Base-by-base conservation (phyloP, 192 early-diverging fungal genomes). In the Backusella morwellensis region DNA sequence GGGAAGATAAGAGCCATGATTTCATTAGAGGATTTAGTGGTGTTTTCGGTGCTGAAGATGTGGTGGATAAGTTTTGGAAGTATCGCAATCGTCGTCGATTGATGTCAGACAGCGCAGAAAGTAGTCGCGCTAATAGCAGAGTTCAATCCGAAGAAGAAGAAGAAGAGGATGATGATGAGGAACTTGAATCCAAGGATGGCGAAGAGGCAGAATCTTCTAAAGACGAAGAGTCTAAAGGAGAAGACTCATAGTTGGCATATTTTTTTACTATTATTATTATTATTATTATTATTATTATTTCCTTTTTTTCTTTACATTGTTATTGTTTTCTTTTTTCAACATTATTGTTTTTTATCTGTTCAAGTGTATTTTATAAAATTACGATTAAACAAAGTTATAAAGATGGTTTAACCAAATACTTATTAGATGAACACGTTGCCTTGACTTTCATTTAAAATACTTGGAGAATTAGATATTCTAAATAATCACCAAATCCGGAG, bases 1-100 rank as follows among this genome's bases (percentile, higher is more conserved):
- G 92, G 92, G 92, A 93, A 77, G 90, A 90, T 40, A 83, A 91
- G n/a, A 91, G 90, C 41, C 90, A 93, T 68, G 93, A 95, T 66
- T 89, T 92, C 75, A 86, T 95, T 19, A 85, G 89, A 38, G 92
- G 89, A 17, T 95, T 93, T 69, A 83, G 87, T 21, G 86, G 86
- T 9, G 80, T 90, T 75, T 95, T 95, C 82, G 90, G 86, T 12
- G 86, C 86, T 17, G 90, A 91, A 50, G 80, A 81, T 79, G 84
- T 91, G 4, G 86, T 91, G 29, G 82, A 75, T 47, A 75, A 75
- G 32, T 47, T 75, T 19, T 75, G 59, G 74, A 75, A 75, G 36
- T 67, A 66, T n/a, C 74, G 74, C 67, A 75, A 66, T 35, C 59
- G 74, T 9, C 38, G 52, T 34, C 41, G 41, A 14, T 41, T 68